Conservation (phyloP, 352 stramenopile genomes). For the Globisporangium radiosum region DNA sequence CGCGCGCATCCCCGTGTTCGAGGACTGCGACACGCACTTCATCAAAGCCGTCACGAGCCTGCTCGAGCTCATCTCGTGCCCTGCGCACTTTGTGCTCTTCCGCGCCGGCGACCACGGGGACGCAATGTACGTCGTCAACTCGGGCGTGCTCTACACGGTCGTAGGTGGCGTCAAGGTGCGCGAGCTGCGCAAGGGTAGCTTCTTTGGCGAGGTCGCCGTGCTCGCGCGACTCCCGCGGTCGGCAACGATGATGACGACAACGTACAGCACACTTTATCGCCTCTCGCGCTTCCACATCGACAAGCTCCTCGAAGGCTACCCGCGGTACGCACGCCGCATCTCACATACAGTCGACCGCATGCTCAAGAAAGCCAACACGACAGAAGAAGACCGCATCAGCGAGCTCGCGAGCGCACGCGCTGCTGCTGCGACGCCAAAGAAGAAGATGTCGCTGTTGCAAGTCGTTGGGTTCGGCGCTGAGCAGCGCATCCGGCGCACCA, state of each 20-base stretch:
- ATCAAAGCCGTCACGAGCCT: constrained; percentile 48
- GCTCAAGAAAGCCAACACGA: constrained; percentile 21
- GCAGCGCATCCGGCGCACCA: constrained; percentile 8
- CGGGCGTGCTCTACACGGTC: constrained; percentile 51
- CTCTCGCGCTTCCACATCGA: constrained; percentile 42
- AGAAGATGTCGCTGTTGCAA: constrained; percentile 6
- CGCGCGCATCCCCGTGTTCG: constrained; percentile 49
- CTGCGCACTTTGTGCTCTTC: constrained; percentile 52
- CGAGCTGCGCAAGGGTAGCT: constrained; percentile 56
- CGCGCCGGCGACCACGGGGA: constrained; percentile 49
- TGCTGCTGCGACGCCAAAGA: neutral
- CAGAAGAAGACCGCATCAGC: constrained; percentile 14
- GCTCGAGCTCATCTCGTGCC: constrained; percentile 48
- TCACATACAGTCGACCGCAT: constrained; percentile 33
- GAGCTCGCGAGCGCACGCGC: constrained; percentile 2
- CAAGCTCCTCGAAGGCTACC: constrained; percentile 49
- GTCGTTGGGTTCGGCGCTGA: constrained; percentile 7
- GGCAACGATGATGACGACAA: constrained; percentile 52
- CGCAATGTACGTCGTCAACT: constrained; percentile 68
- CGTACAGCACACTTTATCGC: constrained; percentile 60
- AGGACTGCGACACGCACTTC: constrained; percentile 49
- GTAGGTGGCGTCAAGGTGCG: constrained; percentile 60
- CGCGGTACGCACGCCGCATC: constrained; percentile 36
- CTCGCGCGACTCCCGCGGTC: constrained; percentile 58
- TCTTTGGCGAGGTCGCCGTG: constrained; percentile 61